Conservation (phyloP, 2,329 filamentous ascomycete species). For the Anisogramma anomala region DNA sequence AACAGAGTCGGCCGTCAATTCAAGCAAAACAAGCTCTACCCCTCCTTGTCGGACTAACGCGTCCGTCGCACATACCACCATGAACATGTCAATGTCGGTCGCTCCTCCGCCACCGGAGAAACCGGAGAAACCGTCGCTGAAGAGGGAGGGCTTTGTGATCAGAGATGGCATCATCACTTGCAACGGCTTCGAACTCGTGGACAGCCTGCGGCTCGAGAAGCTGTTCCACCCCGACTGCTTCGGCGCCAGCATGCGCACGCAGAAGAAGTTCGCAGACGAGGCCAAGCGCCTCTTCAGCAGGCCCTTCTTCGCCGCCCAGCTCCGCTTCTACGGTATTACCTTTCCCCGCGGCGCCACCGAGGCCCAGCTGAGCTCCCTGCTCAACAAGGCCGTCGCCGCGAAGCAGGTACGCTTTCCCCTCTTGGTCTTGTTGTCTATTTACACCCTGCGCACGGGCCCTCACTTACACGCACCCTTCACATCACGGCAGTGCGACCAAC, state of each 20-base stretch:
- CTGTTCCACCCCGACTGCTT: conserved; percentile 6
- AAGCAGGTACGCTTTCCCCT: background rate
- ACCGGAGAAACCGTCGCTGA: conserved; percentile 3
- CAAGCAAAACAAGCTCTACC: no score
- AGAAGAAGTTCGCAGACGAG: background rate
- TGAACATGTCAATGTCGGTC: no score
- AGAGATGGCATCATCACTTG: background rate
- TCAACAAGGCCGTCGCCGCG: background rate
- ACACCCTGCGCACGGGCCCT: background rate
- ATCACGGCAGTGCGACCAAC: background rate
- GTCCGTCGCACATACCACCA: no score
- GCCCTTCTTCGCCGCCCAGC: background rate
- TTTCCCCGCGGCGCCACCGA: background rate
- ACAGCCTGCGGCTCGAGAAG: background rate
- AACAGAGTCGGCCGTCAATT: no score
- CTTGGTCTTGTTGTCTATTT: no score
- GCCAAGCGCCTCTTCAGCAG: background rate
- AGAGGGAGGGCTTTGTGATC: conserved; percentile 3
- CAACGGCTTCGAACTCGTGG: background rate
- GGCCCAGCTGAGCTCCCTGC: background rate
- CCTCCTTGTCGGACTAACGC: no score
- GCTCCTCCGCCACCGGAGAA: no score
- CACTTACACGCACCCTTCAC: background rate
- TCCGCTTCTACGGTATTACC: background rate
- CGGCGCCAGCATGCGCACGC: background rate